Evolutionary conservation across 2,329 filamentous ascomycete genomes (phyloP), one percentile per base, ranked within the genome.

Genomic region (Lachnellula subtilissima): DNA sequence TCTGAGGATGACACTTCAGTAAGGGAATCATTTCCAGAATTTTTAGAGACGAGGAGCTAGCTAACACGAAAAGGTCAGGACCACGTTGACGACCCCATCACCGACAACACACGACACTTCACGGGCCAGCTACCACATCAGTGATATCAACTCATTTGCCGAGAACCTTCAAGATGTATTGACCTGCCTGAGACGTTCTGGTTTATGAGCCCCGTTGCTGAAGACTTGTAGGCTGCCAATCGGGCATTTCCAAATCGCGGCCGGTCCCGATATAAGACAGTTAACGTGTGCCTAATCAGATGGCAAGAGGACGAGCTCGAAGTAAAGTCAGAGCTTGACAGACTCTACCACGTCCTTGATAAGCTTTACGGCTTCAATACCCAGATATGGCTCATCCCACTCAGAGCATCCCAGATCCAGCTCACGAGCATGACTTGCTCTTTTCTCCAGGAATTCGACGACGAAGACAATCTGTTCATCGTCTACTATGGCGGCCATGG

Each of bases 401-500:
- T 78, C 1, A 77, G 81, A 53, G 83, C 83, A 63, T 74, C 81
- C 9, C 81, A 84, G 35, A 56, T 60, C 23, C 50, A 58, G 17
- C 57, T 62, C 19, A 62, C 54, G 77, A 72, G 83, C 70, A 76
- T 77, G 55, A 72, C 83, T 32, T 79, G 77, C 4, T 75, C 79
- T 59, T 72, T 84, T 66, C 79, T 84, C 65, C 82, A 83, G 63
- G 75, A 80, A 48, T 73, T 81, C 52, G 81, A 83, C 59, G 76
- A 76, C 3, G 73, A 74, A 45, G 78, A 83, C 48, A 83, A 80
- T 0, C 69, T 84, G 1, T 82, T 84, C 60, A 65, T 84, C 8
- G 70, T 84, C 15, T 84, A 84, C 65, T 84, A 84, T 54, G 81
- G 80, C 11, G 81, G 81, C 0, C 81, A 84, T 66, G 81, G 81